Percentiles rank a stretch among this genome's conserved stretches.
These are phyloP conservation scores for Rickenella mellea DNA, from an alignment of 768 basidiomycete species.

Conservation along the genomic window DNA sequence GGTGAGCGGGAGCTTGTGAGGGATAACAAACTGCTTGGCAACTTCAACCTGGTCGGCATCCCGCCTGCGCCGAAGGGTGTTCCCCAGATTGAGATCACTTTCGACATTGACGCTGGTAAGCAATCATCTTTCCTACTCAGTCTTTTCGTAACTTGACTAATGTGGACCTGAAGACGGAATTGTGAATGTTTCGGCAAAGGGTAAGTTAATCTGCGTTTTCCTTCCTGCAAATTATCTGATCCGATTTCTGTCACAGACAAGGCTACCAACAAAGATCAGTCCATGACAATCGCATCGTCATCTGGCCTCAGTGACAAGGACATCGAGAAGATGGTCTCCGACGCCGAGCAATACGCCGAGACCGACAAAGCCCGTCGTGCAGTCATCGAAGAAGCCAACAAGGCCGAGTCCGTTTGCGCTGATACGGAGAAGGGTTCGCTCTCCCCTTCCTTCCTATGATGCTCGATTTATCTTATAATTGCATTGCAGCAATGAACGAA, in stretches of 20 bases:
- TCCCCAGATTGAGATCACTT: slow-evolving; percentile 81
- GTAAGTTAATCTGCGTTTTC: slow-evolving; percentile 24
- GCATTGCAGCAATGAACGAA: slow-evolving; percentile 72
- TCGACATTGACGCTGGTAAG: slow-evolving; percentile 93
- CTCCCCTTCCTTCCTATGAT: not conserved
- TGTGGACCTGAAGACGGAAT: slow-evolving; percentile 74
- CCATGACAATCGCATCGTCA: slow-evolving; percentile 95
- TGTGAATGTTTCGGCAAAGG: slow-evolving; percentile 93
- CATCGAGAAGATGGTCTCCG: slow-evolving; percentile 93
- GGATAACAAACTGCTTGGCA: slow-evolving; percentile 97
- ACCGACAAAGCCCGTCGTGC: slow-evolving; percentile 78
- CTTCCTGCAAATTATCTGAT: not conserved
- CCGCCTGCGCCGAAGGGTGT: slow-evolving; percentile 80
- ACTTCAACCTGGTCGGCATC: slow-evolving; percentile 98
- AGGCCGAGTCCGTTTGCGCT: slow-evolving; percentile 86
- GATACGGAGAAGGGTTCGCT: slow-evolving; percentile 90
- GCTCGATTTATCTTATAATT: slow-evolving; percentile 2
- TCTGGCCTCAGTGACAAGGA: slow-evolving; percentile 95
- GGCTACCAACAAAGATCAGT: slow-evolving; percentile 84
- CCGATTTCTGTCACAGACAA: slow-evolving; percentile 37
- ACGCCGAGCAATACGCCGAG: slow-evolving; percentile 92
- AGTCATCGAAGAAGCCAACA: slow-evolving; percentile 94
- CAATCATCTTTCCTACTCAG: not conserved
- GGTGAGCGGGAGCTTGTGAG: slow-evolving; percentile 98
- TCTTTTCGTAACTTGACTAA: slow-evolving; percentile 4